These are phyloP conservation scores for Cutaneotrichosporon dermatis DNA, from an alignment of 1,284 basidiomycete species.

Conservation along the genomic window DNA sequence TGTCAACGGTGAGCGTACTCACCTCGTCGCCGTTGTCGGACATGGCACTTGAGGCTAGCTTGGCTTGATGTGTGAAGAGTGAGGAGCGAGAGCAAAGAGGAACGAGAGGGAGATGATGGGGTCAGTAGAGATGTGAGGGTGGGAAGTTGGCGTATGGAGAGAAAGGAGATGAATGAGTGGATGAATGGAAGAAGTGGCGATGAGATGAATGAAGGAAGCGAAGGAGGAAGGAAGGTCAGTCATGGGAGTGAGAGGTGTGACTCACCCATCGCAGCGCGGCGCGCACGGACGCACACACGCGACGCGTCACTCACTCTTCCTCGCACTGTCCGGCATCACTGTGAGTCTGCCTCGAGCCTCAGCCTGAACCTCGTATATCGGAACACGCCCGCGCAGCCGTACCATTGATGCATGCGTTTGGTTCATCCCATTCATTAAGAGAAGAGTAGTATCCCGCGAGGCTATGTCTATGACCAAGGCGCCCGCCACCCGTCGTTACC, in stretches of 20 bases:
- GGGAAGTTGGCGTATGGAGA: neutral
- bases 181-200: no score
- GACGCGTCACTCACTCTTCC: no score
- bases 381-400: no score
- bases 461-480: conserved; percentile 28
- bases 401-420: conserved; percentile 1
- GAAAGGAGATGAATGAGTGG: neutral
- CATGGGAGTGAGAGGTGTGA: no score
- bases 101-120: conserved; percentile 1
- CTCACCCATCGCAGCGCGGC: no score
- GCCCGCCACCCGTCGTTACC: conserved; percentile 44
- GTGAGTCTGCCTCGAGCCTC: no score
- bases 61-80: neutral
- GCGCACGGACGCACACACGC: no score
- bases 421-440: conserved; percentile 1
- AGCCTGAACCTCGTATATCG: no score
- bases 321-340: no score
- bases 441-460: neutral
- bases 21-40: conserved; percentile 35
- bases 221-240: neutral
- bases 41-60: conserved; percentile 16
- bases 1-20: conserved; percentile 3
- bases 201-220: neutral
- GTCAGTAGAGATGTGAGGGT: neutral
- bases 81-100: neutral